A percentile compares a stretch with the other conserved stretches of the same genome.
Evolutionary conservation across 164 flowering plant genomes (phyloP).

Genomic region (Stephania japonica): DNA sequence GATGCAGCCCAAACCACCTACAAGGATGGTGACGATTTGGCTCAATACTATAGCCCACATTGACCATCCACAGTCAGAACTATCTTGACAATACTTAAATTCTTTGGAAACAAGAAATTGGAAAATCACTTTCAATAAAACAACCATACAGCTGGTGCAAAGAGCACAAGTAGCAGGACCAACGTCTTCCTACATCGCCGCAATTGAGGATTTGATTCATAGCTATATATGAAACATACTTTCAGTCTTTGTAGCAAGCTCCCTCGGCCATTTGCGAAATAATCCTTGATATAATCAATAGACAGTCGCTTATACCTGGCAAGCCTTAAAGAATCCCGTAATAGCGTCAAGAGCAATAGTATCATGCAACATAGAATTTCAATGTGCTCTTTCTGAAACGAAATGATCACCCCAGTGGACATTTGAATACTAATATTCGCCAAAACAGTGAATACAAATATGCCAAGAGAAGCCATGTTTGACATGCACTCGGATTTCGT

Average conservation of each 20-base stretch:
- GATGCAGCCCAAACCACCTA: not conserved
- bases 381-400: slow-evolving; percentile 6
- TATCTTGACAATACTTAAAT: not conserved
- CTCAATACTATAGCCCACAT: no score
- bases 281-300: not conserved
- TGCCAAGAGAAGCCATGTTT: slow-evolving; percentile 10
- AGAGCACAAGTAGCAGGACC: not conserved
- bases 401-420: slow-evolving; percentile 5
- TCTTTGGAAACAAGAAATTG: not conserved
- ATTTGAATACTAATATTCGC: slow-evolving; percentile 12
- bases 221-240: not conserved
- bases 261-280: not conserved
- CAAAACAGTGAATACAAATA: slow-evolving; percentile 6
- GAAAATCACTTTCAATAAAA: not conserved
- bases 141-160: not conserved
- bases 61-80: slow-evolving; percentile 1
- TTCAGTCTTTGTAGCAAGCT: not conserved
- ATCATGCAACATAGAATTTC: slow-evolving; percentile 9
- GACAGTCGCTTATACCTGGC: not conserved
- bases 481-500: not conserved
- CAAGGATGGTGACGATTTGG: not conserved
- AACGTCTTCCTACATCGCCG: not conserved
- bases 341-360: slow-evolving; percentile 6
- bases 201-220: not conserved
- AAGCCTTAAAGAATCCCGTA: not conserved